Evolutionary conservation across 2,329 filamentous ascomycete species (phyloP).

Genomic region (Penicillium olsonii): DNA sequence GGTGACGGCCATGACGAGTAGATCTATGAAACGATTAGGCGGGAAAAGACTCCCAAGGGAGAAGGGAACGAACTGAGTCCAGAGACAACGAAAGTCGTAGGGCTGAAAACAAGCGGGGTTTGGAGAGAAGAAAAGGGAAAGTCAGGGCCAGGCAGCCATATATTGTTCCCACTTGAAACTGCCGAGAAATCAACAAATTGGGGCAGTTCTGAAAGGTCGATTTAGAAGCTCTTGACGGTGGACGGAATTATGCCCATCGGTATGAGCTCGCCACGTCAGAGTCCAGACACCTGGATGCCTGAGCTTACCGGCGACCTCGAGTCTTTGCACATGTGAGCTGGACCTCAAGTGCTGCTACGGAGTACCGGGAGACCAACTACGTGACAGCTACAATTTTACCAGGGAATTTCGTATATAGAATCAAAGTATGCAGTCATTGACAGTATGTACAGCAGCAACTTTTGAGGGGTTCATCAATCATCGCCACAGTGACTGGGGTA

Average conservation of each 20-base stretch:
- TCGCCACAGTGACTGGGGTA: conserved; percentile 31
- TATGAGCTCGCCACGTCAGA: conserved; percentile 13
- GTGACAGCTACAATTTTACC: neutral
- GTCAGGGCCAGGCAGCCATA: conserved; percentile 14
- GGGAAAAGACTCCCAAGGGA: neutral
- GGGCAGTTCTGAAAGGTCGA: too few relatives aligned
- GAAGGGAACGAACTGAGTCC: neutral
- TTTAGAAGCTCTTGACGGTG: neutral
- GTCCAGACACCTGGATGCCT: conserved; percentile 7
- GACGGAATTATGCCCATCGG: neutral
- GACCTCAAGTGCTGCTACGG: too few relatives aligned
- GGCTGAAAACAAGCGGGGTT: conserved; percentile 1
- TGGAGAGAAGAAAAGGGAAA: conserved; percentile 1
- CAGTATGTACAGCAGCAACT: conserved; percentile 30
- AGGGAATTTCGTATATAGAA: neutral
- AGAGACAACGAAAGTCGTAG: neutral
- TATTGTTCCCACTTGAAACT: conserved; percentile 4
- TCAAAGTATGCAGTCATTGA: conserved; percentile 20
- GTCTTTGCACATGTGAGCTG: too few relatives aligned
- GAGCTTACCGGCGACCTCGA: too few relatives aligned
- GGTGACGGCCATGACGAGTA: conserved; percentile 12
- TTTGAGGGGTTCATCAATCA: conserved; percentile 33
- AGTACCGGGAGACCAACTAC: too few relatives aligned
- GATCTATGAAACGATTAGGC: neutral
- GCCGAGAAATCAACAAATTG: neutral